Base-by-base conservation (phyloP, 2,329 filamentous ascomycete species). In the Neopestalotiopsis clavispora region DNA sequence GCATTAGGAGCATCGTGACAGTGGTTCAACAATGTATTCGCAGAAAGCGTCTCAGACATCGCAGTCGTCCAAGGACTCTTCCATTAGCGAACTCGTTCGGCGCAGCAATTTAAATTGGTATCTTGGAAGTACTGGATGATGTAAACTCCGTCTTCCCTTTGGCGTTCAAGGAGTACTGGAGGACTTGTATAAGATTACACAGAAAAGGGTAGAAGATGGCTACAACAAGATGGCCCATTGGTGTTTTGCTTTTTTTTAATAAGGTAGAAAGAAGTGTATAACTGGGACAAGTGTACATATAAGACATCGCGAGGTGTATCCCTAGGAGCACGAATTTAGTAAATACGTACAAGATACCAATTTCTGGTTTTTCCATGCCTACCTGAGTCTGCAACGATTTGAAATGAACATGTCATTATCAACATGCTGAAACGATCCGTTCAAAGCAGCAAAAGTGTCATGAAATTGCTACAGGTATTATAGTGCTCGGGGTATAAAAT, bases 1-100 rank as follows among this genome's bases (percentile, higher is more conserved):
- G 68, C 70, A 73, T 57, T 77, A 78, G 75, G 71, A 70, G 72
- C 42, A 28, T 28, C 23, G 62, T 20, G 45, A 20, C 62, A 32
- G 23, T 28, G 17, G 14, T 30, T 23, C 14, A n/a, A 10, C 34
- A n/a, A 10, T 10, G 34, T 10, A 38, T 10, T 38, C 34, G 34
- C 6, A 38, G 1, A 9, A 38, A 7, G 34, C 34, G 34, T 38
- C 34, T 38, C 34, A 38, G 34, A 10, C n/a, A 4, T 45, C 40
- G 23, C 14, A 10, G 17, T 45, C n/a, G n/a, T 23, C 7, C n/a
- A 4, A 38, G 40, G 23, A 28, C 13, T 52, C 38, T 45, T 49
- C 23, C 28, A 28, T 23, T 17, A 65, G 40, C 59, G 57, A 59
- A 14, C 30, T 34, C n/a, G 32, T 62, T 40, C n/a, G 40, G 42